phyloP scores from a whole-genome alignment of 2,329 filamentous ascomycete species.

The Tothia fuscella region DNA sequence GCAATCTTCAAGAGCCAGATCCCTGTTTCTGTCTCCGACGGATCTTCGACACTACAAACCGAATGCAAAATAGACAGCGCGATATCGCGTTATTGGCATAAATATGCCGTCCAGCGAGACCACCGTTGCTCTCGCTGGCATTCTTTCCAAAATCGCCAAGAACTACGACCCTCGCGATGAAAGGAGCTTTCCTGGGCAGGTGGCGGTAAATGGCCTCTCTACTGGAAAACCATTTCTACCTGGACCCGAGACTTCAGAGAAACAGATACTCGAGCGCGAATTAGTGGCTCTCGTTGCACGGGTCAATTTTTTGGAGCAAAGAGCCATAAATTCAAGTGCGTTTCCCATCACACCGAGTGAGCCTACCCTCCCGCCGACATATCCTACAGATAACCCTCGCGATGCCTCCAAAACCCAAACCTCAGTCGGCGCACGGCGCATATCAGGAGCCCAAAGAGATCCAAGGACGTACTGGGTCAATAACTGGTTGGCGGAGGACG shows the following conservation, averaged over 20 bases:
- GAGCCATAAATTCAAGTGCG: slow-evolving; percentile 47
- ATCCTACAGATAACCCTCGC: slow-evolving; percentile 41
- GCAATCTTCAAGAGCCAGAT: too few relatives aligned
- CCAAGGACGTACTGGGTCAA: slow-evolving; percentile 32
- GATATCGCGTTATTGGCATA: background rate
- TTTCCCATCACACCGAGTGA: slow-evolving; percentile 78
- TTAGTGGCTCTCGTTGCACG: slow-evolving; percentile 65
- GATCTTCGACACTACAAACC: too few relatives aligned
- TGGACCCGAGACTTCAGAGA: slow-evolving; percentile 62
- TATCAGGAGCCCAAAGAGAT: slow-evolving; percentile 23
- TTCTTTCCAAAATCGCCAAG: slow-evolving; percentile 38
- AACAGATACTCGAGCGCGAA: slow-evolving; percentile 70
- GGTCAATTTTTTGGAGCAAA: slow-evolving; percentile 72
- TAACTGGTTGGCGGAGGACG: slow-evolving; percentile 42
- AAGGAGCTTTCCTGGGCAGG: slow-evolving; percentile 31
- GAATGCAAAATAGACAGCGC: too few relatives aligned
- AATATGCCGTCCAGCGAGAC: slow-evolving; percentile 17
- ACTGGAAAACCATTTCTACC: slow-evolving; percentile 55
- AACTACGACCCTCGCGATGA: slow-evolving; percentile 32
- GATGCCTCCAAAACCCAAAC: slow-evolving; percentile 24
- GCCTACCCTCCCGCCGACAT: slow-evolving; percentile 41
- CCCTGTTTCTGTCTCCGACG: too few relatives aligned
- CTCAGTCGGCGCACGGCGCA: slow-evolving; percentile 19
- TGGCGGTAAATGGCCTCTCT: slow-evolving; percentile 39
- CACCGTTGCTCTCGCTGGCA: slow-evolving; percentile 25